Percentiles rank a stretch among this genome's conserved stretches.
Conservation (phyloP, 2,329 filamentous ascomycete genomes). For the Cordyceps javanica region DNA sequence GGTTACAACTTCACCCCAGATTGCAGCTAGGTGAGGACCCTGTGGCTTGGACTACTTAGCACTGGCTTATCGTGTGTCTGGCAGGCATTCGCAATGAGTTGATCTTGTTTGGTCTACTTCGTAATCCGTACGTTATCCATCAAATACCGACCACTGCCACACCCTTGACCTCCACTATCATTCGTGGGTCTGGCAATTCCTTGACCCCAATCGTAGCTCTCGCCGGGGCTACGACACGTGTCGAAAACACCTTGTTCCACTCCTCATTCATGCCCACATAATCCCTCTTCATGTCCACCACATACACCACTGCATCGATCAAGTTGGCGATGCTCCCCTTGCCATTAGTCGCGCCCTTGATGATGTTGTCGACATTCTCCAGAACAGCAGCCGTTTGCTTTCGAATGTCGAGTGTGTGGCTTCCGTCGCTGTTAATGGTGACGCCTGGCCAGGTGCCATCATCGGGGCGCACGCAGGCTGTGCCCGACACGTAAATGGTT, state of each 20-base stretch:
- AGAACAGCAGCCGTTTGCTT: constrained; percentile 34
- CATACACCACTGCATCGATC: constrained; percentile 34
- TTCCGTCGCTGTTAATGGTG: constrained; percentile 17
- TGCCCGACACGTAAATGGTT: constrained; percentile 36
- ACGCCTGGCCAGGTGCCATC: constrained; percentile 31
- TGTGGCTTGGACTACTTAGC: too few relatives aligned
- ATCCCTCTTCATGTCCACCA: constrained; percentile 34
- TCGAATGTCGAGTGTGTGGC: constrained; percentile 27
- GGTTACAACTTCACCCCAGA: too few relatives aligned
- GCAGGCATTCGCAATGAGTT: too few relatives aligned
- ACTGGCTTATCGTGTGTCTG: too few relatives aligned
- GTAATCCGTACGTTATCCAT: constrained; percentile 15
- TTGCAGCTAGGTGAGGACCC: too few relatives aligned
- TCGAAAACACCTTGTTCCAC: constrained; percentile 38
- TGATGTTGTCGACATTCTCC: constrained; percentile 30
- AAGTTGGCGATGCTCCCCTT: constrained; percentile 31
- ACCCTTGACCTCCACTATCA: constrained; percentile 28
- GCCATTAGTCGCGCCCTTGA: constrained; percentile 29
- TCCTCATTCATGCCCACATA: constrained; percentile 40
- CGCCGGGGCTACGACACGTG: constrained; percentile 30
- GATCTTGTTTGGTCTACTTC: too few relatives aligned
- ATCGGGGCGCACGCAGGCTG: constrained; percentile 26
- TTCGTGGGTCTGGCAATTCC: constrained; percentile 25
- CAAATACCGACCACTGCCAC: constrained; percentile 23
- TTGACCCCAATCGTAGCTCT: constrained; percentile 26